phyloP scores from a whole-genome alignment of 148 eudicot species.

The Rhododendron mucronatum region DNA sequence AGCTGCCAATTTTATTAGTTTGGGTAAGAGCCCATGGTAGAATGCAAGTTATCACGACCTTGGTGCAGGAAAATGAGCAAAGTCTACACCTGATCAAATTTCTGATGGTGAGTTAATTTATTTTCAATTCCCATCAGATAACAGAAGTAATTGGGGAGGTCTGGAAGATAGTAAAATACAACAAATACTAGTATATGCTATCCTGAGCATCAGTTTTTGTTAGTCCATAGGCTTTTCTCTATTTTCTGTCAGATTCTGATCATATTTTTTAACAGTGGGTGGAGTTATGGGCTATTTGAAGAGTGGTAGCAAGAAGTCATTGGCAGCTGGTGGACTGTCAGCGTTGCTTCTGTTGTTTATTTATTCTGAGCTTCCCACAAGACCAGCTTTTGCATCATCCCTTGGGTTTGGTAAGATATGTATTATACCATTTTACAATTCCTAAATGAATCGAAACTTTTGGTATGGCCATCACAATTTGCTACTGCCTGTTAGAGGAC shows the following conservation, averaged over 20 bases:
- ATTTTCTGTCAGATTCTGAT: background rate
- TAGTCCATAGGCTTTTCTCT: background rate
- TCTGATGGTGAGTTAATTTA: background rate
- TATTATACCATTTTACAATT: background rate
- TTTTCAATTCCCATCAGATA: background rate
- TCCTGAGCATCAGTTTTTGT: background rate
- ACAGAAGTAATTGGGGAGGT: background rate
- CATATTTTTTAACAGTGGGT: conserved; percentile 26
- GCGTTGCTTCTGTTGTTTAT: conserved; percentile 53
- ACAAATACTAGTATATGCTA: background rate
- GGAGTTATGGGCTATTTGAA: conserved; percentile 80
- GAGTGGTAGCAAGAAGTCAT: conserved; percentile 72
- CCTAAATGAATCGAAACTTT: background rate
- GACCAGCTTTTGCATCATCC: conserved; percentile 69
- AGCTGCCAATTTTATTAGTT: background rate
- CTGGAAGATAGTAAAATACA: background rate
- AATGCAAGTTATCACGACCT: background rate
- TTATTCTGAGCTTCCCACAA: conserved; percentile 65
- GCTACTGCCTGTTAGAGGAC: background rate
- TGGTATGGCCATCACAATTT: background rate
- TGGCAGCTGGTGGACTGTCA: conserved; percentile 70
- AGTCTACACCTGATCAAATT: too few species aligned
- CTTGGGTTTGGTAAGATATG: conserved; percentile 54
- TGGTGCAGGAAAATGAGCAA: background rate
- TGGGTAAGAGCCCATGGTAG: background rate